Percentiles rank a stretch among this genome's conserved stretches.
Evolutionary conservation across 257 asterid species (phyloP).

Genomic region (Capsicum baccatum): DNA sequence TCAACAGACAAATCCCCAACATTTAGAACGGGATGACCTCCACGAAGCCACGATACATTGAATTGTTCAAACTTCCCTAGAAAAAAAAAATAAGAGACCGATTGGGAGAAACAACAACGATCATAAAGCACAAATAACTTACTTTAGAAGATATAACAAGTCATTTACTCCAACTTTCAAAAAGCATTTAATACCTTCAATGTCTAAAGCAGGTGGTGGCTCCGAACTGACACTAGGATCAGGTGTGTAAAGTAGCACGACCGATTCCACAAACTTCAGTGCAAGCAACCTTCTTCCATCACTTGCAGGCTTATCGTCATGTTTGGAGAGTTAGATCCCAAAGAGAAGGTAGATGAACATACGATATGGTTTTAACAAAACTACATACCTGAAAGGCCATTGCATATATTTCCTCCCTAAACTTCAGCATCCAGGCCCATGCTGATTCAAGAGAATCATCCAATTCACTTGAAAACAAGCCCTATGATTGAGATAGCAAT

Average conservation of each 20-base stretch:
- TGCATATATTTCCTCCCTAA: slow-evolving; percentile 83
- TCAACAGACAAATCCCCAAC: slow-evolving; percentile 87
- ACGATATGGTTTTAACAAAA: slow-evolving; percentile 31
- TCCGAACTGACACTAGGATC: slow-evolving; percentile 82
- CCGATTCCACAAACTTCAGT: slow-evolving; percentile 85
- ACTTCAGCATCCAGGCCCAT: slow-evolving; percentile 73
- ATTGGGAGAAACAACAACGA: not conserved
- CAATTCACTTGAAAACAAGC: slow-evolving; percentile 70
- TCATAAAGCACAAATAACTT: slow-evolving; percentile 10
- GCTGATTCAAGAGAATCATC: slow-evolving; percentile 67
- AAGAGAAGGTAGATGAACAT: slow-evolving; percentile 23
- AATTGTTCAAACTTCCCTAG: slow-evolving; percentile 69
- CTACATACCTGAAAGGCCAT: slow-evolving; percentile 82
- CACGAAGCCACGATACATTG: slow-evolving; percentile 93
- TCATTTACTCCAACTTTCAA: slow-evolving; percentile 24
- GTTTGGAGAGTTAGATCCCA: slow-evolving; percentile 42
- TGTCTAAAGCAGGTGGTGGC: slow-evolving; percentile 72
- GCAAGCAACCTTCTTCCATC: slow-evolving; percentile 95
- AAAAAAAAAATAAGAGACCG: slow-evolving; percentile 20
- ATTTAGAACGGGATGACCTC: slow-evolving; percentile 90
- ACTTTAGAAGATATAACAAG: not conserved
- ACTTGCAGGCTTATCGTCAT: slow-evolving; percentile 63
- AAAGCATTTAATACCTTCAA: slow-evolving; percentile 58
- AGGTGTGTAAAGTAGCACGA: slow-evolving; percentile 86
- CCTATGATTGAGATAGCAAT: slow-evolving; percentile 42